Evolutionary conservation across 345 rosid species (phyloP).

Genomic region (Moricandia moricandioides): DNA sequence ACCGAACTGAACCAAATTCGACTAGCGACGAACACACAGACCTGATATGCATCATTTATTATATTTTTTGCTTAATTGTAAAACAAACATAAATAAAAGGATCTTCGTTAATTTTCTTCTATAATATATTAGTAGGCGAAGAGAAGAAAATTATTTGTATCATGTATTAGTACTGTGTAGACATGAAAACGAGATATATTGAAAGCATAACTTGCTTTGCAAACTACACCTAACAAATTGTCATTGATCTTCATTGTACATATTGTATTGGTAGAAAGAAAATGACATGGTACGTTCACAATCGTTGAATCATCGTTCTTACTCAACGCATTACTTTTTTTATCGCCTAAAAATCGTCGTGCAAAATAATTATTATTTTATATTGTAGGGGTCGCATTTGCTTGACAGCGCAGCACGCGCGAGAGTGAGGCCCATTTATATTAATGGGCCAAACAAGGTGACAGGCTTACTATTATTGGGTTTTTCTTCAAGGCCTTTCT

Average conservation of each 20-base stretch:
- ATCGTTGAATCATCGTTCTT: not conserved
- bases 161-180: not conserved
- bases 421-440: too few species aligned
- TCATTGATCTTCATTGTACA: conserved; percentile 8
- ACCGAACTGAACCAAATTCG: too few species aligned
- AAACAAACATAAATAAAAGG: not conserved
- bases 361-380: not conserved
- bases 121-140: not conserved
- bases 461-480: too few species aligned
- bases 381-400: not conserved
- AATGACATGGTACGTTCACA: conserved; percentile 22
- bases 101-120: not conserved
- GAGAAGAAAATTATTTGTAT: not conserved
- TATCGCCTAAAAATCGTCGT: not conserved
- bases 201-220: conserved; percentile 25
- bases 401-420: too few species aligned
- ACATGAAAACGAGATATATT: conserved; percentile 10
- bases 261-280: conserved; percentile 31
- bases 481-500: too few species aligned
- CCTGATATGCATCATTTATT: too few species aligned
- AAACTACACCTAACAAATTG: conserved; percentile 28
- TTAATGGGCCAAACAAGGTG: too few species aligned
- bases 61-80: not conserved
- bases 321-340: not conserved
- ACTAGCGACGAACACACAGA: too few species aligned